Conservation (phyloP, 345 rosid species). For the Salix suchowensis region DNA sequence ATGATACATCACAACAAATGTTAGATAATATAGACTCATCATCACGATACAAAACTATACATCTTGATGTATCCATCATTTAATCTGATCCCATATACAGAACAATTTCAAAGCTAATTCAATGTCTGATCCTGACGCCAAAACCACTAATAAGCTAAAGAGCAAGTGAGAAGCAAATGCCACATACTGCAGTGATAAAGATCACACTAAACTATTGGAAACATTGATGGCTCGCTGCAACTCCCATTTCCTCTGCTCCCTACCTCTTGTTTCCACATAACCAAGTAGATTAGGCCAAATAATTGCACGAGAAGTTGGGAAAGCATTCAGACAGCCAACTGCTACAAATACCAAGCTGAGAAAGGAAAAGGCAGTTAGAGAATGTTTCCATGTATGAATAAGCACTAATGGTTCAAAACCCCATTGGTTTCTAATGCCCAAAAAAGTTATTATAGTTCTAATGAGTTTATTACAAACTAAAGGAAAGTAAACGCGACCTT, state of each 20-base stretch:
- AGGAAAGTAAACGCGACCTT: neutral
- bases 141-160: constrained; percentile 4
- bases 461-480: neutral
- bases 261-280: neutral
- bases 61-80: neutral
- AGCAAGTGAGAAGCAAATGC: constrained; percentile 1
- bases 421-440: neutral
- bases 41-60: neutral
- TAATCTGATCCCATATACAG: neutral
- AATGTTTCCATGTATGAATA: neutral
- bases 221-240: neutral
- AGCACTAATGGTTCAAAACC: neutral
- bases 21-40: neutral
- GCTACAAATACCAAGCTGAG: constrained; percentile 10
- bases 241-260: neutral
- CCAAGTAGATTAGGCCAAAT: neutral
- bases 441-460: neutral
- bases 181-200: neutral
- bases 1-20: neutral
- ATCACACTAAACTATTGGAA: neutral
- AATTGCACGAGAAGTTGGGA: neutral
- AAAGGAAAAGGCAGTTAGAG: neutral
- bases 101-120: neutral
- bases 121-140: neutral
- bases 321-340: constrained; percentile 10